Percentiles rank a stretch among this genome's conserved stretches.
These are phyloP conservation scores for Acanthamoeba healyi DNA, from an alignment of 208 protist genomes.

Conservation along the genomic window DNA sequence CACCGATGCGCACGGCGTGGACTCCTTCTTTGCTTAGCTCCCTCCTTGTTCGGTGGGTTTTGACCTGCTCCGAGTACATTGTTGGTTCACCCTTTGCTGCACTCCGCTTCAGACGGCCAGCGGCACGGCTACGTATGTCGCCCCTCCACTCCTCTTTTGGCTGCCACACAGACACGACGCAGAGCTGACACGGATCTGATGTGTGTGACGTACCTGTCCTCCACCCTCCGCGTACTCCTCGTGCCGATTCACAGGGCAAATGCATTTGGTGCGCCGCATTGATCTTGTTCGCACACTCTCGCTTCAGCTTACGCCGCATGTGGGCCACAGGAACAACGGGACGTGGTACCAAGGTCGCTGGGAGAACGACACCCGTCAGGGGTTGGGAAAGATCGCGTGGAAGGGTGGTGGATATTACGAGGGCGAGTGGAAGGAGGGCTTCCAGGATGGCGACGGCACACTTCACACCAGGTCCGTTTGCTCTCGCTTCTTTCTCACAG, in stretches of 20 bases:
- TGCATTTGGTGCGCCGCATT: constrained; percentile 1
- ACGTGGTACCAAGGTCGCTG: constrained; percentile 26
- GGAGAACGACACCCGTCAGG: neutral
- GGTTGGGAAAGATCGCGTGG: neutral
- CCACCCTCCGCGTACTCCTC: neutral
- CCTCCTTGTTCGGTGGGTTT: neutral
- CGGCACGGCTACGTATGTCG: neutral
- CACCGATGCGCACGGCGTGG: too few relatives aligned
- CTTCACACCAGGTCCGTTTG: neutral
- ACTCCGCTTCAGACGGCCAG: neutral
- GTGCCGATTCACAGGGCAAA: neutral
- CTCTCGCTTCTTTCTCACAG: neutral
- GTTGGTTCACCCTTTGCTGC: neutral
- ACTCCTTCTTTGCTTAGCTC: neutral
- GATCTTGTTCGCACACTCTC: neutral
- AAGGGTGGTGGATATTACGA: constrained; percentile 27
- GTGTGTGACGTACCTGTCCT: too few relatives aligned
- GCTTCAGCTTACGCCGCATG: neutral
- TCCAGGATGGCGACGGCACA: neutral
- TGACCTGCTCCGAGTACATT: too few relatives aligned
- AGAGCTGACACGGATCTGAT: too few relatives aligned
- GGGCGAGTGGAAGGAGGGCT: neutral
- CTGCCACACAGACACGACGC: neutral
- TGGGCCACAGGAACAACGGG: neutral
- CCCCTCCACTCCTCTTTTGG: neutral